A percentile compares a stretch with the other conserved stretches of the same genome.
phyloP scores from a whole-genome alignment of 2,329 filamentous ascomycete genomes.

The Pseudogymnoascus sp. region DNA sequence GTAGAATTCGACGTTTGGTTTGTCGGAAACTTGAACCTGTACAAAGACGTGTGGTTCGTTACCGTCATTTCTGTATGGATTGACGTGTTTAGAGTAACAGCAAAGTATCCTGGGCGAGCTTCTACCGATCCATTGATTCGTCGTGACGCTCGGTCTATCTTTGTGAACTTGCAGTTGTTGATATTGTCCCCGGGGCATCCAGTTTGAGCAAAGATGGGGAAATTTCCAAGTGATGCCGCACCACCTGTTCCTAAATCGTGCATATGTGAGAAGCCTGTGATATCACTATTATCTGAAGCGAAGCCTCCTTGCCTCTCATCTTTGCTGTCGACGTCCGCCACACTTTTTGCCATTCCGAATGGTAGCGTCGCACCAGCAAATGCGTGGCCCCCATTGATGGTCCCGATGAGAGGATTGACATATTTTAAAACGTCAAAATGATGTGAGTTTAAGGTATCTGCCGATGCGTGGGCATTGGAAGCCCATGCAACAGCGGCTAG shows the following conservation, averaged over 20 bases:
- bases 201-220: conserved; percentile 61
- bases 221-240: conserved; percentile 60
- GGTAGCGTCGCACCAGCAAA: conserved; percentile 49
- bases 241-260: conserved; percentile 42
- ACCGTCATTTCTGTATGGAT: conserved; percentile 60
- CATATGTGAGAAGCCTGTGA: conserved; percentile 29
- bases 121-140: conserved; percentile 41
- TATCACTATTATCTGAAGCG: conserved; percentile 37
- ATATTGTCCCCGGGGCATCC: conserved; percentile 54
- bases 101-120: conserved; percentile 59
- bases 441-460: not conserved
- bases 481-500: not conserved
- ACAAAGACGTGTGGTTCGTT: conserved; percentile 57
- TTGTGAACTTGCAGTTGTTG: conserved; percentile 53
- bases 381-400: conserved; percentile 47
- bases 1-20: conserved; percentile 27
- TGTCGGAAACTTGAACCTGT: conserved; percentile 54
- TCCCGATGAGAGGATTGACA: conserved; percentile 47
- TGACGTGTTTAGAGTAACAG: conserved; percentile 49
- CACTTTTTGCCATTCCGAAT: conserved; percentile 43
- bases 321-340: conserved; percentile 43
- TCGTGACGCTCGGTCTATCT: conserved; percentile 36
- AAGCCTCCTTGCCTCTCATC: conserved; percentile 50
- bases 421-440: conserved; percentile 33
- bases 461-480: not conserved